Base-by-base conservation (phyloP, 1,284 basidiomycete species). In the Puccinia brachypodii region DNA sequence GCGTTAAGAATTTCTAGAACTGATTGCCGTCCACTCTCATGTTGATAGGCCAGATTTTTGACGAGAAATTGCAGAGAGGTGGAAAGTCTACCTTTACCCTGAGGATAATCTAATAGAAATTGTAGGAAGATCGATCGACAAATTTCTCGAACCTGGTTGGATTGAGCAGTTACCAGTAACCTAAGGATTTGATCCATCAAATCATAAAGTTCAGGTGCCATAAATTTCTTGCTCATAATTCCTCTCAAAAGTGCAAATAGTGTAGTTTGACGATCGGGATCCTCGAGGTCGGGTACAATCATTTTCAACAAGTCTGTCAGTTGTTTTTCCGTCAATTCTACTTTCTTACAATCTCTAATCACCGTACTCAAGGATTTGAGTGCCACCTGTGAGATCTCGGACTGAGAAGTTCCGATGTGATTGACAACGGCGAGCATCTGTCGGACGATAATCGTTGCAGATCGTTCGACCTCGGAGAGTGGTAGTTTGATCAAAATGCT, bases 81-180 rank as follows among this genome's bases (percentile, higher is more conserved):
- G 83, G 91, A 92, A 14, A 99, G 89, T 2, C 96, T 91, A 0
- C 93, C 93, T 84, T 94, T 93, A 50, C 97, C 97, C 86, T 99
- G 97, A 0, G 97, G 97, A 85, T 99, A 99, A 85, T 99, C 96
- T 56, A 99, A 91, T 82, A 99, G 88, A 89, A 99, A 99, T 85
- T 97, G 94, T 62, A 99, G 90, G 56, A 96, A 90, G 42, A 95
- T 91, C 56, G 92, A 91, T 31, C 97, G 92, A 84, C 94, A 96
- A 0, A 94, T 90, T 85, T 97, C 96, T 85, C 96, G 95, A 9
- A 97, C 95, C 84, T 94, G 92, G 0, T 91, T 87, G 14, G 94
- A 94, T 87, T 99, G 96, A 84, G 91, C 95, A 11, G 95, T 97
- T 58, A 99, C 94, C 89, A 98, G 92, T 85, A 98, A 91, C 85